Base-by-base conservation (phyloP, 257 asterid species). In the Solanum okadae region DNA sequence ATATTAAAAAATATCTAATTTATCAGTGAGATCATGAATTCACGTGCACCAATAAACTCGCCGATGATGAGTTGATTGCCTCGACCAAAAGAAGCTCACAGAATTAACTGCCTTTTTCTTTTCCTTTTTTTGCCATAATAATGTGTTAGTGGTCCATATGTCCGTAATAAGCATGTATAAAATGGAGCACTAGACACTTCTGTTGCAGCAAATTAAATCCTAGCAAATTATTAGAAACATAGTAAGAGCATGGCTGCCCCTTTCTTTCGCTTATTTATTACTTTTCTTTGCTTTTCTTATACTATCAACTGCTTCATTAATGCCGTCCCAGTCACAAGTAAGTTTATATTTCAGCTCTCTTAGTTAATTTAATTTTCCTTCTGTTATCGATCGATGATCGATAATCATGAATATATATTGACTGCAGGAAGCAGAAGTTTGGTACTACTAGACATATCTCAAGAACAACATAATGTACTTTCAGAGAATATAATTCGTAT, bases 321-420 rank as follows among this genome's bases (percentile, higher is more conserved):
- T 85, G 93, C 95, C 46, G 88, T 89, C 86, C 94, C 98, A 89
- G 4, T 88, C 83, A 91, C 95, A 90, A 92, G 96, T 94, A 94
- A 86, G 49, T 81, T 85, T 11, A 85, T 59, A 8, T 77, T 77
- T 77, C 84, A 61, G 70, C 1, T 61, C 13, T 61, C 70, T 61
- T 61, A 23, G 6, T 23, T 63, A 63, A 63, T 22, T 59, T 20
- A 22, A 3, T 63, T 63, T 63, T 63, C 15, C 14, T 63, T 63
- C 15, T 23, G 29, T 23, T 61, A 61, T 61, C 29, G 70, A 63
- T 61, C 3, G 29, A 23, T 61, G 15, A 61, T 56, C 65, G 65
- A 56, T 56, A 9, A 10, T 23, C 71, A n/a, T 63, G 13, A 23
- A n/a, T 49, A 49, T 83, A 18, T 40, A 67, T 33, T 33, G 61